Percentiles rank a stretch among this genome's conserved stretches.
Conservation (phyloP, 805 yeast species). For the Saturnispora halmiae region DNA sequence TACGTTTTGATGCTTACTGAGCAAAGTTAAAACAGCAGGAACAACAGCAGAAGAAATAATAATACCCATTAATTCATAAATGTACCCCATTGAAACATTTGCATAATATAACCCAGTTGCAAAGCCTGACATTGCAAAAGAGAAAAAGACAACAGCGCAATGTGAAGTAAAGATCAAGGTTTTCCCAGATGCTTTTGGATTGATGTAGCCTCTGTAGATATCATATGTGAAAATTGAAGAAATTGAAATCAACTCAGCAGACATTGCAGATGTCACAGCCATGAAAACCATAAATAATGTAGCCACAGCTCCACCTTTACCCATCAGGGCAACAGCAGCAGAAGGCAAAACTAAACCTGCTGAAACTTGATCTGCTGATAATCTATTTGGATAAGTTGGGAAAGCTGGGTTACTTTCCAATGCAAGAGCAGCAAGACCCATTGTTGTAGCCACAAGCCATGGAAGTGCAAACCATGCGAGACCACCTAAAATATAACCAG, state of each 20-base stretch:
- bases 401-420: constrained; percentile 60
- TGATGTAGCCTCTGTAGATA: constrained; percentile 69
- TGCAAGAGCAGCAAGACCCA: constrained; percentile 80
- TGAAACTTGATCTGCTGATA: constrained; percentile 59
- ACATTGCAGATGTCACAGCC: constrained; percentile 90
- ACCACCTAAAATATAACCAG: constrained; percentile 85
- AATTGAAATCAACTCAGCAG: constrained; percentile 84
- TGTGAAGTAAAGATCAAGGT: constrained; percentile 64
- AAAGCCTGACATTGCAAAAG: constrained; percentile 68
- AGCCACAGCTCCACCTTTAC: constrained; percentile 83
- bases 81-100: constrained; percentile 76
- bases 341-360: constrained; percentile 76
- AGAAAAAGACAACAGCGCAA: constrained; percentile 46
- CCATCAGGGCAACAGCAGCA: constrained; percentile 77
- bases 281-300: constrained; percentile 71
- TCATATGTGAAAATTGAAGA: constrained; percentile 83
- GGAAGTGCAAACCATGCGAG: constrained; percentile 90
- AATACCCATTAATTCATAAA: constrained; percentile 83
- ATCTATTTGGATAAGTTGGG: constrained; percentile 68
- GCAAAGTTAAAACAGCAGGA: constrained; percentile 60
- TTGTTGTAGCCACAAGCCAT: constrained; percentile 67
- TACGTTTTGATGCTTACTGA: constrained; percentile 55
- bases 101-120: constrained; percentile 77
- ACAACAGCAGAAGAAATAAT: constrained; percentile 81
- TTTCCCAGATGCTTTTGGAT: constrained; percentile 72